Conservation (phyloP, 2,329 filamentous ascomycete species). For the Microsporum audouinii region DNA sequence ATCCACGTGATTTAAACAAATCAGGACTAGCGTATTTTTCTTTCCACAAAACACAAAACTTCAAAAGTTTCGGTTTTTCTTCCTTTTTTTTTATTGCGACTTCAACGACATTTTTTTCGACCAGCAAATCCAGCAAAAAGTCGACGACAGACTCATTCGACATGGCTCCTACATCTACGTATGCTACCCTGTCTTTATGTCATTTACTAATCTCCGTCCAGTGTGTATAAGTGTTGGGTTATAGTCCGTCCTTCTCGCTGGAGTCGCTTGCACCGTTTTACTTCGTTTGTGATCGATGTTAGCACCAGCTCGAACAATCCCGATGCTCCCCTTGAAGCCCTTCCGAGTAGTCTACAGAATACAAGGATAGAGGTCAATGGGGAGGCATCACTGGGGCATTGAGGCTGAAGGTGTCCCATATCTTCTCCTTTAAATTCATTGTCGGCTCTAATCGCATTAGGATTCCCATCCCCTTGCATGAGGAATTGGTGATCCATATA, state of each 20-base stretch:
- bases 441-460: slow-evolving; percentile 40
- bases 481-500: slow-evolving; percentile 8
- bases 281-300: slow-evolving; percentile 26
- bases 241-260: slow-evolving; percentile 82
- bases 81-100: not conserved
- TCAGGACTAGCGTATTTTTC: not conserved
- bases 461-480: slow-evolving; percentile 10
- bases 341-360: slow-evolving; percentile 13
- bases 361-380: slow-evolving; percentile 6
- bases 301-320: slow-evolving; percentile 73
- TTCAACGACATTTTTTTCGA: not conserved
- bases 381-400: slow-evolving; percentile 50
- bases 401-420: slow-evolving; percentile 53
- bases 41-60: slow-evolving; percentile 8
- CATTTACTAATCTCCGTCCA: slow-evolving; percentile 27
- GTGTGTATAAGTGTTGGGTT: slow-evolving; percentile 46
- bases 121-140: slow-evolving; percentile 12
- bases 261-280: slow-evolving; percentile 36
- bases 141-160: slow-evolving; percentile 37
- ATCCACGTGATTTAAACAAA: not conserved
- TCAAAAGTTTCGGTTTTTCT: slow-evolving; percentile 18
- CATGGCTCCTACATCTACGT: slow-evolving; percentile 53
- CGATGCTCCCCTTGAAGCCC: slow-evolving; percentile 17
- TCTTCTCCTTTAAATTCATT: slow-evolving; percentile 70
- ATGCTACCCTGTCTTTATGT: slow-evolving; percentile 33